These are phyloP conservation scores for Fraxinus anomala DNA, from an alignment of 257 asterid species.

Conservation along the genomic window DNA sequence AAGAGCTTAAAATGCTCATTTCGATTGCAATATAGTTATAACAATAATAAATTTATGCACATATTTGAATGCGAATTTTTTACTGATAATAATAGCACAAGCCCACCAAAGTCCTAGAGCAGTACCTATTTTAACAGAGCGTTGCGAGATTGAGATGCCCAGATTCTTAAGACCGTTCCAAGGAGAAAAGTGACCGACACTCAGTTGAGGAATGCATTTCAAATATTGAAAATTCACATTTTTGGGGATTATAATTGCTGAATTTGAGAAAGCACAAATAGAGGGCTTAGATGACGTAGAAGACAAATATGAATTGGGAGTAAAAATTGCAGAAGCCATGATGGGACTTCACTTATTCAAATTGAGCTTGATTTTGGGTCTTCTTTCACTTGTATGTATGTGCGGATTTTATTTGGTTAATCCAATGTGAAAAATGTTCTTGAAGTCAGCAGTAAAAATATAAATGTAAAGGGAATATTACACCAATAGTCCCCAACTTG, in stretches of 20 bases:
- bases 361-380: background rate
- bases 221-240: conserved; percentile 42
- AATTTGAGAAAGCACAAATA: conserved; percentile 20
- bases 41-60: background rate
- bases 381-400: background rate
- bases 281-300: conserved; percentile 26
- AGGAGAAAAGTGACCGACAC: conserved; percentile 54
- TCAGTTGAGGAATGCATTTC: conserved; percentile 45
- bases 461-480: background rate
- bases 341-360: background rate
- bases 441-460: no score
- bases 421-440: background rate
- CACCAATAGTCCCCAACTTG: background rate
- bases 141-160: conserved; percentile 47
- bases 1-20: background rate
- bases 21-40: background rate
- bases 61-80: background rate
- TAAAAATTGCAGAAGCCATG: conserved; percentile 41
- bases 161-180: conserved; percentile 59
- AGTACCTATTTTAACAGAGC: conserved; percentile 51
- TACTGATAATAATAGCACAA: background rate
- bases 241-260: conserved; percentile 26
- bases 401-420: background rate
- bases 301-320: conserved; percentile 23
- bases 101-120: conserved; percentile 9